Base-by-base conservation (phyloP, 768 basidiomycete species). In the Mycena pura region DNA sequence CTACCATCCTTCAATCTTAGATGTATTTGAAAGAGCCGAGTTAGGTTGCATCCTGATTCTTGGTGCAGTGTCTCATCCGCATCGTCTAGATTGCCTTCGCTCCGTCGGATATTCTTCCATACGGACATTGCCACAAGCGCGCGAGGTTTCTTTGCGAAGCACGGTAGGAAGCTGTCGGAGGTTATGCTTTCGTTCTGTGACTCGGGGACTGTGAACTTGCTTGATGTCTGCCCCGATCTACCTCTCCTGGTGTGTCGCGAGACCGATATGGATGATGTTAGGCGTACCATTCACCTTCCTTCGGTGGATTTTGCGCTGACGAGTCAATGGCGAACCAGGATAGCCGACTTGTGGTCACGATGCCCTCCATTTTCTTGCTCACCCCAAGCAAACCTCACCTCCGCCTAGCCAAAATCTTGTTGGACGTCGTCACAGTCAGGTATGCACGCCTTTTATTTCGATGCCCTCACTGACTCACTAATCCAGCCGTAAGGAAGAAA, bases 81-180 rank as follows among this genome's bases (percentile, higher is more conserved):
- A 31, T n/a, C 24, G 11, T 8, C 1, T 27, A 62, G 60, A 24
- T 27, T 62, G 14, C 60, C 60, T 2, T 32, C 53, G 3, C 53
- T 62, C 15, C 53, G 60, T 40, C 45, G 60, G 15, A n/a, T 62
- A 3, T 62, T 43, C 60, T 62, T 62, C 40, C 27, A 60, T 22
- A 15, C 5, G 4, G 10, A 8, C 28, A n/a, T 53, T 5, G 28
- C 38, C 22, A 19, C 17, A 13, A 25, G 19, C 5, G 27, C 44
- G 15, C 17, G 54, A 15, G 25, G 21, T 13, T 54, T 60, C 45
- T 44, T 60, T 29, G 17, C 24, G 15, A 38, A 31, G 24, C 59
- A 60, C 22, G 51, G 45, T 21, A 21, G 38, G 19, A 60, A 60
- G 17, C 38, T 60, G 45, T 47, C 27, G 1, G 41, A 60, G 22